A percentile compares a stretch with the other conserved stretches of the same genome.
These are phyloP conservation scores for Taphrina wiesneri DNA, from an alignment of 1,139 yeast genomes.

Conservation along the genomic window DNA sequence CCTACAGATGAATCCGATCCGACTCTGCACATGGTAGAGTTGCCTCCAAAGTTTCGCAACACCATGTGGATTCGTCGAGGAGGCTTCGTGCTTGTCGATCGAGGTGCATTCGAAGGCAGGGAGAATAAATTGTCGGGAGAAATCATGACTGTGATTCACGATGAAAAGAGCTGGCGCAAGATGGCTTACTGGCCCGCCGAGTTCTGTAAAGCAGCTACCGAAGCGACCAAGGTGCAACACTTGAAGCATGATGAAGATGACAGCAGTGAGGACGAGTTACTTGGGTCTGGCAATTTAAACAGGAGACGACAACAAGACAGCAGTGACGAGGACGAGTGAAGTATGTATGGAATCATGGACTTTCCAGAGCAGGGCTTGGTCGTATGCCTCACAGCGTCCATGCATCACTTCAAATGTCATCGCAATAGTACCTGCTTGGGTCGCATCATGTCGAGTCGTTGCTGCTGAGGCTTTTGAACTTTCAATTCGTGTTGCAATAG, in stretches of 20 bases:
- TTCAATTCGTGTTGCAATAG: too few relatives aligned
- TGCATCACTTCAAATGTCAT: too few relatives aligned
- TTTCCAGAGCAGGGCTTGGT: neutral
- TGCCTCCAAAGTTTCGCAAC: conserved; percentile 48
- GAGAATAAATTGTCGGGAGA: conserved; percentile 45
- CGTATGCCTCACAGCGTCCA: too few relatives aligned
- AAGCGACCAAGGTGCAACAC: neutral
- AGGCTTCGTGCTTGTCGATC: conserved; percentile 46
- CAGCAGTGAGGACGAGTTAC: conserved; percentile 1
- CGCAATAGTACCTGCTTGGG: too few relatives aligned
- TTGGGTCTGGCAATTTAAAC: conserved; percentile 17
- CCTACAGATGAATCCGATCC: neutral
- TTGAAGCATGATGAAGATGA: conserved; percentile 6
- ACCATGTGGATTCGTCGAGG: conserved; percentile 48
- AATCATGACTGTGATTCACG: conserved; percentile 46
- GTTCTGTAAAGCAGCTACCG: neutral
- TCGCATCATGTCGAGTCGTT: too few relatives aligned
- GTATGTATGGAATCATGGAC: neutral
- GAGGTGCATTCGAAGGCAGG: conserved; percentile 39
- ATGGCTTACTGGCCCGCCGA: conserved; percentile 44
- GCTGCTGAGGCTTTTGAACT: too few relatives aligned
- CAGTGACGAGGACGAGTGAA: conserved; percentile 7
- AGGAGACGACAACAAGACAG: conserved; percentile 24
- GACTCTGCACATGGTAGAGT: conserved; percentile 41
- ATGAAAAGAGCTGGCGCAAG: conserved; percentile 46